Evolutionary conservation across 805 yeast species (phyloP), one percentile per base, ranked within the genome.

Genomic region (Pichia rugopelliculosa): DNA sequence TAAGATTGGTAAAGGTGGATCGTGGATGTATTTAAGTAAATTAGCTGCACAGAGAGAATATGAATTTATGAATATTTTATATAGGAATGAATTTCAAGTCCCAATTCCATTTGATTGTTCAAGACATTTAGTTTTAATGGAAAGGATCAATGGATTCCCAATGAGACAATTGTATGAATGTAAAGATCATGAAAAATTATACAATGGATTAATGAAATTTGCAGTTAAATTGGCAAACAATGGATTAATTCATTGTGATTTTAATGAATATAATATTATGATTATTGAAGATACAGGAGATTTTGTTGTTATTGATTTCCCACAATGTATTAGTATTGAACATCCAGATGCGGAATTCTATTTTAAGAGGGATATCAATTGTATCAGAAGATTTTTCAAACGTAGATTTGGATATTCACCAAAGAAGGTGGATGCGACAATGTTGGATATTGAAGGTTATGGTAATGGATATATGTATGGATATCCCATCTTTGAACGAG

Each of bases 181-280:
- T 59, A 71, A 73, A 13, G 77, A 86, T 53, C 78, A 84, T 57
- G 78, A 80, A 52, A 75, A 79, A 53, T 73, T 93, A 42, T 93
- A 93, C 62, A 80, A 88, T 25, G 84, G 87, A 47, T 71, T 93
- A 59, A 91, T 93, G 98, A 70, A 73, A 48, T 90, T 93, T 60
- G 82, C 86, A 20, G 95, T 90, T 13, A 76, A 80, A 52, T 70
- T 93, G 45, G 99, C 86, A 6, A 82, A 85, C 58, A 78, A 83
- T 56, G 99, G 99, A 1, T 73, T 93, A 47, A 89, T 93, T 46
- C 99, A 93, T 67, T 91, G 99, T 74, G 99, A 93, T 71, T 93
- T 82, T 70, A 93, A 93, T 65, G 99, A 93, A 68, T 93, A 93
- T 67, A 93, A 93, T 65, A 88, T 93, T 56, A 87, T 93, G 77